Percentiles rank a stretch among this genome's conserved stretches.
Conservation (phyloP, 2,329 filamentous ascomycete genomes). For the Dothidotthia symphoricarpi region DNA sequence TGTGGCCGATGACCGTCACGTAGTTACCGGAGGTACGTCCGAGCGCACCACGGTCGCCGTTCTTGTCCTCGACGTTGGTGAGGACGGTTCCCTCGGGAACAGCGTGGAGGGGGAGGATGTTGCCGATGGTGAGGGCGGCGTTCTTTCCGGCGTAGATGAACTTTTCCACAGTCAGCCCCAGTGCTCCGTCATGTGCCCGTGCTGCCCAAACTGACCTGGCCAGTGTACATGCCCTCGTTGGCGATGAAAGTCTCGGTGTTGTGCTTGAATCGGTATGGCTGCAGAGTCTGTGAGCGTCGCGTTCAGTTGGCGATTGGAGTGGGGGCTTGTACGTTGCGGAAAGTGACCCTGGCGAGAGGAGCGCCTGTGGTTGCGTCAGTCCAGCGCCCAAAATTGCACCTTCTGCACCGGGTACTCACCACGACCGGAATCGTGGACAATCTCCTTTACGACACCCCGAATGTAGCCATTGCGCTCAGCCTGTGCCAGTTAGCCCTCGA, state of each 20-base stretch:
- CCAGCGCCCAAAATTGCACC: constrained; percentile 9
- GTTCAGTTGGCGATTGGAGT: constrained; percentile 2
- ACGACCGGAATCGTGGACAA: constrained; percentile 98
- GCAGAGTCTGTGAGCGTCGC: constrained; percentile 17
- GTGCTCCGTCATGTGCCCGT: neutral
- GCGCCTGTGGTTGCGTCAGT: constrained; percentile 45
- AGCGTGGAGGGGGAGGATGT: constrained; percentile 89
- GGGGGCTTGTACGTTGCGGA: constrained; percentile 65
- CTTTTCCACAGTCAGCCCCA: constrained; percentile 26
- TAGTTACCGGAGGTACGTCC: constrained; percentile 99
- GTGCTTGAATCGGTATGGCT: constrained; percentile 95
- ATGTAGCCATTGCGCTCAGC: constrained; percentile 96
- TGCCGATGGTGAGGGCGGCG: constrained; percentile 92
- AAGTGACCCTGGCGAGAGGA: constrained; percentile 92
- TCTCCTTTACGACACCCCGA: constrained; percentile 96
- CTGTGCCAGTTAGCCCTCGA: constrained; percentile 42
- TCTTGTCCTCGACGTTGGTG: constrained; percentile 99
- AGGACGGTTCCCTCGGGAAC: constrained; percentile 99
- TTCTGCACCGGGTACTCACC: constrained; percentile 55
- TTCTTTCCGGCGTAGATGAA: constrained; percentile 99
- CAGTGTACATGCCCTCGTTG: constrained; percentile 99
- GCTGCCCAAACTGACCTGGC: constrained; percentile 58
- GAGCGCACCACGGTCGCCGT: constrained; percentile 92
- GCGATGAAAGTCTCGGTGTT: constrained; percentile 99
- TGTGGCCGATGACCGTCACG: constrained; percentile 64